These are phyloP conservation scores for Termitomyces sp. DNA, from an alignment of 768 basidiomycete species.

Conservation along the genomic window DNA sequence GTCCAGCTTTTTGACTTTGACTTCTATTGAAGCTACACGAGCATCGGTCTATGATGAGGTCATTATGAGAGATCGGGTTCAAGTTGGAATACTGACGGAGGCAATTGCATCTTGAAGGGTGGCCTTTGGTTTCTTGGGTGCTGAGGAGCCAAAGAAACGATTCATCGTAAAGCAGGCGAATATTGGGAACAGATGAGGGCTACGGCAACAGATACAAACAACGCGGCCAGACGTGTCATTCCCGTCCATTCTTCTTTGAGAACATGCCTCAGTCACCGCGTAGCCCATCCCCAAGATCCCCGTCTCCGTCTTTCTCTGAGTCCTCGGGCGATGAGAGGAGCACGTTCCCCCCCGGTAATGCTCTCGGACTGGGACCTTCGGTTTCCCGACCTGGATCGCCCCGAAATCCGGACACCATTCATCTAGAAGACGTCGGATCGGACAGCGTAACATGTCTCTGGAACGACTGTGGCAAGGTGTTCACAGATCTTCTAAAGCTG, in stretches of 20 bases:
- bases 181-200: not conserved
- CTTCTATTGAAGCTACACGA: constrained; percentile 84
- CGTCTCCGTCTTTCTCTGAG: constrained; percentile 19
- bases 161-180: constrained; percentile 41
- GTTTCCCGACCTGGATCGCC: constrained; percentile 11
- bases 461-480: constrained; percentile 76
- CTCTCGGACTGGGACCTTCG: constrained; percentile 2
- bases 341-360: constrained; percentile 18
- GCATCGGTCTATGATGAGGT: constrained; percentile 65
- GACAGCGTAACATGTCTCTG: constrained; percentile 78
- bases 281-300: constrained; percentile 5
- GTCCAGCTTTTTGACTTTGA: constrained; percentile 95
- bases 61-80: constrained; percentile 4
- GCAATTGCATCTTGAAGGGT: constrained; percentile 89
- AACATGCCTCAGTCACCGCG: constrained; percentile 9
- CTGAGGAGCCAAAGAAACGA: constrained; percentile 74
- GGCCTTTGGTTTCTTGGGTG: constrained; percentile 80
- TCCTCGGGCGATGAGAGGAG: constrained; percentile 23
- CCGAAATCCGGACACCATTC: constrained; percentile 9
- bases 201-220: constrained; percentile 7
- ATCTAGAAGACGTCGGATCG: constrained; percentile 11
- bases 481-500: constrained; percentile 64
- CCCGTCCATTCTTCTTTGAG: not conserved
- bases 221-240: constrained; percentile 7
- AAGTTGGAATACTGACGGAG: constrained; percentile 45